Base-by-base conservation (phyloP, 805 yeast species). In the Barnettozyma pratensis region DNA sequence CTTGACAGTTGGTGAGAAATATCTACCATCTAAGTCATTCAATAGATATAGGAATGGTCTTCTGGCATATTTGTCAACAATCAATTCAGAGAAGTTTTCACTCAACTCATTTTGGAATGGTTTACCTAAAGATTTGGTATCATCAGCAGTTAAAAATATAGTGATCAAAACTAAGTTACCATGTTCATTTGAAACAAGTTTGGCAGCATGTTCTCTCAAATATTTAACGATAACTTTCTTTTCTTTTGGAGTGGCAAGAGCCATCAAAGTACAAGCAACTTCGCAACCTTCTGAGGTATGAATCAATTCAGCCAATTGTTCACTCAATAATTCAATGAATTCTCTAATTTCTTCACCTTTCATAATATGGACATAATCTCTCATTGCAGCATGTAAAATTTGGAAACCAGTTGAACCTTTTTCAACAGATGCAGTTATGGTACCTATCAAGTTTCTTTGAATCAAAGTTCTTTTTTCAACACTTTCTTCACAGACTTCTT, bases 371-470 rank as follows among this genome's bases (percentile, higher is more conserved):
- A 81, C 78, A 61, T 86, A 89, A 66, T 92, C 97, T 63, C 77
- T 83, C 96, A 92, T 89, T 45, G 96, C 97, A 37, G 97, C 96
- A 67, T 92, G 98, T 64, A 92, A 78, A 55, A 92, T 85, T 66
- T 90, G 96, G 76, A 92, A 92, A 37, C 98, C 98, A 28, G 96
- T 85, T 3, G 97, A 89, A 6, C 98, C 98, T 69, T 92, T 92
- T 65, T 85, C 92, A 43, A 92, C 94, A 6, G 97, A 85, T 3
- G 96, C 91, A 35, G 85, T 81, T 53, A 92, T 88, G 8, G 96
- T 89, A 51, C 87, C 88, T 54, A 73, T 74, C 65, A 92, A 75
- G 67, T 92, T 92, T 57, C 77, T 75, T 59, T 88, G 75, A 53
- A 92, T 80, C 53, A 85, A 74, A 48, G 75, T 83, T 65, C 86